Conservation (phyloP, 2,329 filamentous ascomycete species). For the Corinectria fuckeliana region DNA sequence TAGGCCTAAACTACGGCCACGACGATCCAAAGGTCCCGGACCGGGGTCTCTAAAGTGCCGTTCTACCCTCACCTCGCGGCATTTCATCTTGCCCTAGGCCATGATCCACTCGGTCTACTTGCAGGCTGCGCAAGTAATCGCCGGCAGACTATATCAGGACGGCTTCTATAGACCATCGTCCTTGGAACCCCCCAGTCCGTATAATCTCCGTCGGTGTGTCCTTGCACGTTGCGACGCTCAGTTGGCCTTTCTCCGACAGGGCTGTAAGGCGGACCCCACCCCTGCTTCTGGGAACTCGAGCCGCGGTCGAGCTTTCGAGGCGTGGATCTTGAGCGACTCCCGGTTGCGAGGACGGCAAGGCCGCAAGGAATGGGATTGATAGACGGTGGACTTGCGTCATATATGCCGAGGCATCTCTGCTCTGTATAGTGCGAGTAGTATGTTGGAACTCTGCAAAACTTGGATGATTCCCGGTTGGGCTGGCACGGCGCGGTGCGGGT, state of each 20-base stretch:
- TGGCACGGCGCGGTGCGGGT: neutral
- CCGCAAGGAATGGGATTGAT: neutral
- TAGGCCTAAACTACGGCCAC: slow-evolving; percentile 2
- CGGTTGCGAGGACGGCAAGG: neutral
- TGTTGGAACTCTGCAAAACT: neutral
- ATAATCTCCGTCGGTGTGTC: slow-evolving; percentile 34
- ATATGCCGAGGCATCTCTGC: neutral
- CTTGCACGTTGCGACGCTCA: slow-evolving; percentile 22
- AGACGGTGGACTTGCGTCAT: slow-evolving; percentile 3
- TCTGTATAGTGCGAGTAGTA: neutral
- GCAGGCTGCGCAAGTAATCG: slow-evolving; percentile 9
- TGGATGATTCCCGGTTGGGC: slow-evolving; percentile 2
- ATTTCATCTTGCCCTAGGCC: slow-evolving; percentile 2
- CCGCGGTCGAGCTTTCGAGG: slow-evolving; percentile 12
- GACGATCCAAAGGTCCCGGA: slow-evolving; percentile 7
- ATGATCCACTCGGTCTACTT: slow-evolving; percentile 13
- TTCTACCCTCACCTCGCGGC: slow-evolving; percentile 10
- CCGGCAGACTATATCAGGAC: slow-evolving; percentile 3
- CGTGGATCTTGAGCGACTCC: slow-evolving; percentile 9
- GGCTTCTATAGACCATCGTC: neutral
- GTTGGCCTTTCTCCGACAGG: slow-evolving; percentile 1
- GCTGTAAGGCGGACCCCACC: slow-evolving; percentile 33
- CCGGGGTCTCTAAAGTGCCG: slow-evolving; percentile 10
- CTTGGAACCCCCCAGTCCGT: neutral
- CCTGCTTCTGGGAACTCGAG: slow-evolving; percentile 31